These are phyloP conservation scores for Nakazawaea peltata DNA, from an alignment of 805 yeast genomes.

Conservation along the genomic window DNA sequence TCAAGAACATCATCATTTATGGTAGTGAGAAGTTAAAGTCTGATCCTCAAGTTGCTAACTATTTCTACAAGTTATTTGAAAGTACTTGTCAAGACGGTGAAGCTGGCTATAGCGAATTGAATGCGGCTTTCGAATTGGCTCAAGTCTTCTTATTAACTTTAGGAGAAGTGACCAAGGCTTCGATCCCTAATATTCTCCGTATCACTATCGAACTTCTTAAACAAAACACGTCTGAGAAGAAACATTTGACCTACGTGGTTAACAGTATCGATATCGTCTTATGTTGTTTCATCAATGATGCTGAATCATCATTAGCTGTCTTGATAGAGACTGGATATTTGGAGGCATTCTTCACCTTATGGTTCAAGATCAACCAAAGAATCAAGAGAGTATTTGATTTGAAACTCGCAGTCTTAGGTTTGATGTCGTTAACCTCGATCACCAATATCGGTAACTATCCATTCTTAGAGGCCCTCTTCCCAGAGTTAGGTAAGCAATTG, in stretches of 20 bases:
- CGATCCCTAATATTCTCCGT: conserved; percentile 37
- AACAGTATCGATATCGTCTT: conserved; percentile 54
- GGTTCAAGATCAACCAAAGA: conserved; percentile 54
- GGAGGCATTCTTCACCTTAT: conserved; percentile 46
- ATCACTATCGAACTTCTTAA: conserved; percentile 32
- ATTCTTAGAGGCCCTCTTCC: conserved; percentile 25
- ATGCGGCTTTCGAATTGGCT: conserved; percentile 52
- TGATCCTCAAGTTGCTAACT: conserved; percentile 38
- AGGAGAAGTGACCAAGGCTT: conserved; percentile 35
- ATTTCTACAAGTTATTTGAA: conserved; percentile 42
- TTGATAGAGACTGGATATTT: conserved; percentile 38
- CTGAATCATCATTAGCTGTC: conserved; percentile 40
- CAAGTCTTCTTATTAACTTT: conserved; percentile 57
- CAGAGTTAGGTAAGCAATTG: conserved; percentile 44
- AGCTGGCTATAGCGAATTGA: conserved; percentile 47
- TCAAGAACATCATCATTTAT: conserved; percentile 65
- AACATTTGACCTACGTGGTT: conserved; percentile 33
- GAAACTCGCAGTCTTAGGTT: conserved; percentile 65
- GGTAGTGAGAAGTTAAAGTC: conserved; percentile 40
- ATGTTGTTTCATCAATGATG: conserved; percentile 55
- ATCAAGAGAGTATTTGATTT: conserved; percentile 72
- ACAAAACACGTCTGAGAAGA: conserved; percentile 20
- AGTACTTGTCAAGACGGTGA: conserved; percentile 38
- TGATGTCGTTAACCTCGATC: conserved; percentile 35
- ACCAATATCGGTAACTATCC: conserved; percentile 9